Evolutionary conservation across 805 yeast genomes (phyloP), one percentile per base, ranked within the genome.

Genomic region (Hyphopichia homilentoma): DNA sequence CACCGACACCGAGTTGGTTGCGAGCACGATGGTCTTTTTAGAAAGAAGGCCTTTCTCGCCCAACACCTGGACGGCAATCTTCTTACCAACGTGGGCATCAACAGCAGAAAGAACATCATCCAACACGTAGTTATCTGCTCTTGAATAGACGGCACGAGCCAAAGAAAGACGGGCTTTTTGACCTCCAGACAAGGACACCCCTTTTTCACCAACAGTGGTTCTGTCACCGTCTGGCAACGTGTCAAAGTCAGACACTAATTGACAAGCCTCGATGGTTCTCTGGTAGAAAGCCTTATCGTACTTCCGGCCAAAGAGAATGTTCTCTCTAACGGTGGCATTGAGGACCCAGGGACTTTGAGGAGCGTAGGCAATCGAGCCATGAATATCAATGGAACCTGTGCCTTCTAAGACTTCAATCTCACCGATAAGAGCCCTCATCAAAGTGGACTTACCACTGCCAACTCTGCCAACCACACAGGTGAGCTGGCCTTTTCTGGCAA

Each of bases 151-250:
- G 6, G 69, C 69, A 40, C 70, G 48, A 2, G 70, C 70, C 27
- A 65, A 47, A 6, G 68, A 53, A 21, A 65, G 47, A 21, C 70
- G 49, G 3, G 70, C 70, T 38, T 64, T 65, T 40, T 65, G 70
- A 18, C 70, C 70, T 4, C 70, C 70, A 32, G 65, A 57, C 16
- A 65, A 44, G 3, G 70, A 59, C 24, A 64, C 61, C 21, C 70
- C 70, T 41, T 64, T 64, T 35, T 64, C 69, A 5, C 70, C 70
- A n/a, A 65, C 70, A 30, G 57, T 49, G n/a, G 70, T 64, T 29
- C 41, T 47, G 43, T 64, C 70, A 15, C 64, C 68, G 41, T 65
- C 69, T 2, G 70, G 65, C 30, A 64, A 50, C 4, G 48, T 41
- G 17, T 48, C 48, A 33, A 64, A 51, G 39, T 65, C 70, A 14